These are phyloP conservation scores for Tolypocladium tropicale DNA, from an alignment of 2,329 filamentous ascomycete genomes.

Conservation along the genomic window DNA sequence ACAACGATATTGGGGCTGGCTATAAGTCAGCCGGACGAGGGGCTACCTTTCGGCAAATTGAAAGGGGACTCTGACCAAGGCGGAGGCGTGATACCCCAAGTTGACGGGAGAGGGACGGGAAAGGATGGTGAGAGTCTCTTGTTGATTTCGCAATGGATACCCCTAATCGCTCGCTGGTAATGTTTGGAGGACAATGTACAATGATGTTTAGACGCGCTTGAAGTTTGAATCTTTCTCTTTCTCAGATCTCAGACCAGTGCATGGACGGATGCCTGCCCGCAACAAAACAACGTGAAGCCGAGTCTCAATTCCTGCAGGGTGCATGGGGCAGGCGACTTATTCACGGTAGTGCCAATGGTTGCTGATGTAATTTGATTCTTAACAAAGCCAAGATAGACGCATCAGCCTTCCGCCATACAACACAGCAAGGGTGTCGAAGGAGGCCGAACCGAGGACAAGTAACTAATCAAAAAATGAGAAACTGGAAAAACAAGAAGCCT, in stretches of 20 bases:
- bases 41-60: background rate
- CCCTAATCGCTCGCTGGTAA: conserved; percentile 9
- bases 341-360: background rate
- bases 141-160: conserved; percentile 8
- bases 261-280: background rate
- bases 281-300: background rate
- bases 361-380: background rate
- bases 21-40: background rate
- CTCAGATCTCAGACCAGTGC: too few relatives aligned
- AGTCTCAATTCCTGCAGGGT: background rate
- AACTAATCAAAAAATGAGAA: background rate
- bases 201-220: background rate
- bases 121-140: background rate
- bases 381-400: background rate
- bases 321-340: background rate
- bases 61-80: background rate
- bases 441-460: conserved; percentile 2
- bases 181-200: background rate
- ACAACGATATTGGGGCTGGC: background rate
- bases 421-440: background rate
- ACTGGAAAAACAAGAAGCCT: conserved; percentile 13
- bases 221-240: background rate
- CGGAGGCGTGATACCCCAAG: background rate
- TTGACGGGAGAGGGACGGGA: background rate
- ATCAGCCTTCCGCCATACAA: background rate